A percentile compares a stretch with the other conserved stretches of the same genome.
Conservation (phyloP, 106 monocot species). For the Iris macrosiphon region DNA sequence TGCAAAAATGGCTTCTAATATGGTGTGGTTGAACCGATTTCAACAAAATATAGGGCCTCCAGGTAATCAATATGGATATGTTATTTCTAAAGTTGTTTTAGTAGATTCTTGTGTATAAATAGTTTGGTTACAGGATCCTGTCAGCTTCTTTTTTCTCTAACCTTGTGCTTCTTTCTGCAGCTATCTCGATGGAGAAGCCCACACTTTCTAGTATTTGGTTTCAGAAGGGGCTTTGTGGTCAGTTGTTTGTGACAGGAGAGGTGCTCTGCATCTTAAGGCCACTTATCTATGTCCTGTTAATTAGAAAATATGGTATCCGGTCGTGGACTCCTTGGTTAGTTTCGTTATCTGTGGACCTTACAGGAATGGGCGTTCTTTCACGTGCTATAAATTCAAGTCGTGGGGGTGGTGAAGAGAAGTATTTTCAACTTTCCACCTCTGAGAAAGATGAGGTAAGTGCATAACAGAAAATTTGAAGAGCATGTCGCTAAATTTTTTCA, state of each 20-base stretch:
- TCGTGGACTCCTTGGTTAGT: slow-evolving; percentile 92
- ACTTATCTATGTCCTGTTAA: slow-evolving; percentile 75
- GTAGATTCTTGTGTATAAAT: background rate
- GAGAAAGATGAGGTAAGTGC: slow-evolving; percentile 76
- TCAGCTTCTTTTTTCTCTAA: no score
- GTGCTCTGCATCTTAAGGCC: slow-evolving; percentile 69
- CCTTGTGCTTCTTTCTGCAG: slow-evolving; percentile 28
- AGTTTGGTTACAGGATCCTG: no score
- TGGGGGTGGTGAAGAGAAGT: slow-evolving; percentile 20
- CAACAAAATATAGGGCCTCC: slow-evolving; percentile 7
- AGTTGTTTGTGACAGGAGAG: slow-evolving; percentile 64
- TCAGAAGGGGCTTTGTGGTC: slow-evolving; percentile 54
- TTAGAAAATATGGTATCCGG: slow-evolving; percentile 62
- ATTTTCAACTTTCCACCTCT: slow-evolving; percentile 33
- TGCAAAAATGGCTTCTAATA: slow-evolving; percentile 49
- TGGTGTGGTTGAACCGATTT: slow-evolving; percentile 14
- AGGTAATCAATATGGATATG: slow-evolving; percentile 22
- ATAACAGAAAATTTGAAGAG: background rate
- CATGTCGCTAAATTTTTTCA: background rate
- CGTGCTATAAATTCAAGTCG: slow-evolving; percentile 28
- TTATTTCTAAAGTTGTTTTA: background rate
- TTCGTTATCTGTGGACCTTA: slow-evolving; percentile 65
- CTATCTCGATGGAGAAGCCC: slow-evolving; percentile 23
- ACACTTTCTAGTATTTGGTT: slow-evolving; percentile 54
- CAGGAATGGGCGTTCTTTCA: slow-evolving; percentile 58